These are phyloP conservation scores for Clonostachys sp. DNA, from an alignment of 2,329 filamentous ascomycete species.

Conservation along the genomic window DNA sequence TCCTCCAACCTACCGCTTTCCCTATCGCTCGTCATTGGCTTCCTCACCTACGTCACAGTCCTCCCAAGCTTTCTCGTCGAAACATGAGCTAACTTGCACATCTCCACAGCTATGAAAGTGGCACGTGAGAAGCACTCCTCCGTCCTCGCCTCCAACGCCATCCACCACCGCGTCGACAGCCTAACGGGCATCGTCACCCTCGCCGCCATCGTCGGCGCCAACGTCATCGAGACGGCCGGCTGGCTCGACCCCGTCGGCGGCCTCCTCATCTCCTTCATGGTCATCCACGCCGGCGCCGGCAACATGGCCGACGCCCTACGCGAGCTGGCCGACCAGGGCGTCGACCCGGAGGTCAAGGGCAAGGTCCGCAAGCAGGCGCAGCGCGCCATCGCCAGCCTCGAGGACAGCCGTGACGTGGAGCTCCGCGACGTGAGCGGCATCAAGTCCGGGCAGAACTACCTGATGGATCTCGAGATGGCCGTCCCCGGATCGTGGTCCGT, in stretches of 20 bases:
- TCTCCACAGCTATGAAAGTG: conserved; percentile 77
- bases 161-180: conserved; percentile 95
- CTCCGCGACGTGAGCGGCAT: conserved; percentile 79
- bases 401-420: conserved; percentile 55
- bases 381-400: conserved; percentile 51
- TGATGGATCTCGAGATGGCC: conserved; percentile 83
- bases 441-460: conserved; percentile 95
- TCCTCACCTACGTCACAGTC: no score
- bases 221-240: conserved; percentile 76
- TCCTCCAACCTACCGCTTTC: no score
- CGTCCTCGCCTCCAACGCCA: conserved; percentile 89
- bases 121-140: conserved; percentile 92
- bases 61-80: no score
- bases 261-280: conserved; percentile 86
- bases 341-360: conserved; percentile 78
- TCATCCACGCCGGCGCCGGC: conserved; percentile 81
- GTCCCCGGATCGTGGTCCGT: conserved; percentile 76
- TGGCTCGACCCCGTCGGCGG: conserved; percentile 96
- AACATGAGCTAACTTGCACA: no score
- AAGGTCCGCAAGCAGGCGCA: conserved; percentile 64
- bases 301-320: conserved; percentile 80
- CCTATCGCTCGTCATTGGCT: no score
- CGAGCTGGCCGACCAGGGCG: conserved; percentile 85
- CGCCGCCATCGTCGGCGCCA: conserved; percentile 82
- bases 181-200: conserved; percentile 92